Percentiles rank a stretch among this genome's conserved stretches.
Conservation (phyloP, 2,329 filamentous ascomycete species). For the Talaromyces sp. region DNA sequence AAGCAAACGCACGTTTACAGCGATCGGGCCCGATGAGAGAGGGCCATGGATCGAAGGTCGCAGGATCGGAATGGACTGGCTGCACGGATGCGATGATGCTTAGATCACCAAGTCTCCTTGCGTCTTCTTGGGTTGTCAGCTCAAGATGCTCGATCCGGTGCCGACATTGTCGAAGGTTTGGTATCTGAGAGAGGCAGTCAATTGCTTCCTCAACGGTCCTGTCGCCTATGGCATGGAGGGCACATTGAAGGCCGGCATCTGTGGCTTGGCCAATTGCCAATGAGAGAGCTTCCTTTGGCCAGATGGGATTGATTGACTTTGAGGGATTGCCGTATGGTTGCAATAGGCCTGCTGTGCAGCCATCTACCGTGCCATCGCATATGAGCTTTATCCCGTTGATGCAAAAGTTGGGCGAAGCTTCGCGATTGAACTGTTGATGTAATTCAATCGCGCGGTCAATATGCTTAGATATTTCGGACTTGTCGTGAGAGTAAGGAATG, state of each 20-base stretch:
- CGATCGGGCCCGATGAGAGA: constrained; percentile 47
- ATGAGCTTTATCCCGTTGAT: constrained; percentile 55
- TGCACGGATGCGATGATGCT: constrained; percentile 49
- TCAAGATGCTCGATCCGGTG: constrained; percentile 58
- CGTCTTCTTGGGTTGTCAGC: constrained; percentile 51
- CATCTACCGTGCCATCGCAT: constrained; percentile 55
- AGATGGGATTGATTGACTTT: background rate
- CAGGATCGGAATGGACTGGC: constrained; percentile 45
- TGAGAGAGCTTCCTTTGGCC: constrained; percentile 29
- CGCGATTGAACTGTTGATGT: constrained; percentile 42
- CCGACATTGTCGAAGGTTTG: constrained; percentile 27
- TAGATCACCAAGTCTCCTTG: constrained; percentile 46
- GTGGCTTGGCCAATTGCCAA: constrained; percentile 50
- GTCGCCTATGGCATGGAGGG: constrained; percentile 56
- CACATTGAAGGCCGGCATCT: constrained; percentile 49
- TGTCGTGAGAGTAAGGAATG: constrained; percentile 44
- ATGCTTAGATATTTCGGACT: constrained; percentile 44
- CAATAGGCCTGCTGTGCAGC: constrained; percentile 34
- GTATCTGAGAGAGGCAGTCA: constrained; percentile 27
- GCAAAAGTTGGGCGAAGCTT: constrained; percentile 45
- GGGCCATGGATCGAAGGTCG: constrained; percentile 49
- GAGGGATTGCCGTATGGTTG: constrained; percentile 37
- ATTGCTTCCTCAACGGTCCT: constrained; percentile 49
- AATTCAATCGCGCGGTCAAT: constrained; percentile 51
- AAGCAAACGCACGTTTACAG: constrained; percentile 53